These are phyloP conservation scores for Aspergillus quadrilineatus DNA, from an alignment of 2,329 filamentous ascomycete species.

Conservation along the genomic window DNA sequence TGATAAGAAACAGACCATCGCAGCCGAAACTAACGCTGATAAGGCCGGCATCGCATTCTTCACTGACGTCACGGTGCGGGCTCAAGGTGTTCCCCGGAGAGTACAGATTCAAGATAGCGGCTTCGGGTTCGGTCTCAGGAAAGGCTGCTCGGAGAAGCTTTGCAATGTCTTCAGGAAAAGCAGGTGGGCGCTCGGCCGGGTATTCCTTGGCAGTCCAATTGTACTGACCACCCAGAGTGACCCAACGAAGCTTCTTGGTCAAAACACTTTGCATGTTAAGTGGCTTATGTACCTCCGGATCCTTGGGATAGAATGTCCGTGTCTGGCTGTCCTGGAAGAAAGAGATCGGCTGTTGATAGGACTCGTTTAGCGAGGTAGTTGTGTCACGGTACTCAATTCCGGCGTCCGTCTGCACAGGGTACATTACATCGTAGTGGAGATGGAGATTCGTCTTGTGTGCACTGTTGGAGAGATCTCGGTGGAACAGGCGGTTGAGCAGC, in stretches of 20 bases:
- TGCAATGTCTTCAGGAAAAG: slow-evolving; percentile 73
- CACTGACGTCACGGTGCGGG: slow-evolving; percentile 90
- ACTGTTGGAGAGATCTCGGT: slow-evolving; percentile 71
- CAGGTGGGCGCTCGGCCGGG: slow-evolving; percentile 64
- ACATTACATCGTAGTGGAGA: slow-evolving; percentile 71
- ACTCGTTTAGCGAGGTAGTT: slow-evolving; percentile 27
- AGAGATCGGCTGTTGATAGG: slow-evolving; percentile 34
- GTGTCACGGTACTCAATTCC: slow-evolving; percentile 25
- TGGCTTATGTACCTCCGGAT: slow-evolving; percentile 71
- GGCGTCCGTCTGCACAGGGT: slow-evolving; percentile 43
- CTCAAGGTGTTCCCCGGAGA: slow-evolving; percentile 86
- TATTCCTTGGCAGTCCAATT: slow-evolving; percentile 91
- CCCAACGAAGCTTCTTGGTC: slow-evolving; percentile 82
- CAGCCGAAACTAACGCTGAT: slow-evolving; percentile 88
- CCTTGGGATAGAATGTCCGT: slow-evolving; percentile 56
- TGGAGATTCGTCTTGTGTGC: slow-evolving; percentile 87
- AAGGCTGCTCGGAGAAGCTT: slow-evolving; percentile 68
- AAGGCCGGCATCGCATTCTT: slow-evolving; percentile 73
- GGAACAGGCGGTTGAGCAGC: slow-evolving; percentile 72
- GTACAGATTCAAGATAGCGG: slow-evolving; percentile 93
- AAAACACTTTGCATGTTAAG: slow-evolving; percentile 69
- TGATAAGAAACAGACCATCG: slow-evolving; percentile 83
- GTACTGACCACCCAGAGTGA: slow-evolving; percentile 92
- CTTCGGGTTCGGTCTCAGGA: slow-evolving; percentile 74
- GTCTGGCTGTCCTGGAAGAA: slow-evolving; percentile 56